Evolutionary conservation across 768 basidiomycete genomes (phyloP), one percentile per base, ranked within the genome.

Genomic region (Rhodotorula taiwanensis): DNA sequence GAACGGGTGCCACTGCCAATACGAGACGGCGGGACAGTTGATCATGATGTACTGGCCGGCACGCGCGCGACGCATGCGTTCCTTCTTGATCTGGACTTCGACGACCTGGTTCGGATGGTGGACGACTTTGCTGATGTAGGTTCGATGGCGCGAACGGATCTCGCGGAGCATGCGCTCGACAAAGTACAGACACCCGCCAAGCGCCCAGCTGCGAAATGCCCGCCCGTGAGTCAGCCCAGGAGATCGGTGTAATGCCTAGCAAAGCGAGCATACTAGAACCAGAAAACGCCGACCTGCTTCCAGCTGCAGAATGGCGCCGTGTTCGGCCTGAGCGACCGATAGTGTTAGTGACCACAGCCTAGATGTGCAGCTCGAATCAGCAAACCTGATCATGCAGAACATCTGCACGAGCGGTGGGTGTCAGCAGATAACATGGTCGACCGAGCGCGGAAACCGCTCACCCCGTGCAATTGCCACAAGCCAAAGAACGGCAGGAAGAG

Each of bases 1-100:
- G 81, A 95, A 95, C 14, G 92, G 91, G 73, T 97, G 93, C 88
- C 91, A 97, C 75, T 95, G 90, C 81, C 87, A 93, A 79, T 90
- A 94, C 25, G 87, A 89, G 50, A 97, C 80, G 76, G 90, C 88
- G 14, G 92, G 93, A 78, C 89, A 91, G 68, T 80, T 85, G 52
- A 95, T 76, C 80, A 94, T 92, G 75, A 97, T 88, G 76, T 95
- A 97, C 75, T 74, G 72, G 0, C 71, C 72, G 0, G 71, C 62
- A 11, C 58, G 49, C 11, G 49, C 42, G 10, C 52, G 58, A 39
- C 79, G 85, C 0, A 84, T 89, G 78, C 86, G 87, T 73, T 95
- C 93, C 77, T 95, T 95, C 81, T 93, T 95, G 81, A 97, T 93
- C 76, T 95, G 94, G 33, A 98, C 78, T 77, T 97, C 92, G 79